These are phyloP conservation scores for Ailanthus altissimus DNA, from an alignment of 345 rosid genomes.

Conservation along the genomic window DNA sequence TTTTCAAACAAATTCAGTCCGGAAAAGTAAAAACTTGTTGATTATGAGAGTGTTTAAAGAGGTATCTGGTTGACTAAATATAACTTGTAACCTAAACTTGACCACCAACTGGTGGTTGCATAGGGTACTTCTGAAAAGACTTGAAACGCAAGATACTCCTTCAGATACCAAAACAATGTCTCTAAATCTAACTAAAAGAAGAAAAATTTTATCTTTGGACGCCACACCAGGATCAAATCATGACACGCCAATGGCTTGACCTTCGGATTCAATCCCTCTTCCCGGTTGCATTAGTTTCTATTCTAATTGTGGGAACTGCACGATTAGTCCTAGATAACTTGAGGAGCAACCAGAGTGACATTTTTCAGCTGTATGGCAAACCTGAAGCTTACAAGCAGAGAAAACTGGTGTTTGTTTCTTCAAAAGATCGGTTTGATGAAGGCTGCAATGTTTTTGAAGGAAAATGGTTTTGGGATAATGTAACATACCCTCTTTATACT, in stretches of 20 bases:
- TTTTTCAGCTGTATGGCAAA: constrained; percentile 32
- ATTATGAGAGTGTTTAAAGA: neutral
- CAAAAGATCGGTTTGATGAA: constrained; percentile 53
- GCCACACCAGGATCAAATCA: constrained; percentile 27
- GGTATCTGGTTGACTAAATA: neutral
- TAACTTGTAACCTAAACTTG: constrained; percentile 22
- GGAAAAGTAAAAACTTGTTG: neutral
- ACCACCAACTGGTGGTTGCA: constrained; percentile 54
- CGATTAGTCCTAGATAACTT: constrained; percentile 56
- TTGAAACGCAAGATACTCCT: constrained; percentile 41
- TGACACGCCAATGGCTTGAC: constrained; percentile 39
- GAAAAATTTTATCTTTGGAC: neutral
- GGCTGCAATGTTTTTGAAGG: constrained; percentile 82
- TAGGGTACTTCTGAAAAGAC: constrained; percentile 26
- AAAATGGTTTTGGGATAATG: constrained; percentile 89
- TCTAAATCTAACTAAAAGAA: neutral
- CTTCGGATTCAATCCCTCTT: constrained; percentile 59
- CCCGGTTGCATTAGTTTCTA: constrained; percentile 49
- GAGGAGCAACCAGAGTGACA: constrained; percentile 46
- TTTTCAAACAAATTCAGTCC: neutral
- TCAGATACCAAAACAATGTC: constrained; percentile 13
- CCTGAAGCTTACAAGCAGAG: constrained; percentile 24
- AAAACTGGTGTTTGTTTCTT: constrained; percentile 46
- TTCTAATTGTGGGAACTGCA: constrained; percentile 55
- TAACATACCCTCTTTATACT: constrained; percentile 63